phyloP scores from a whole-genome alignment of 176 grass and related monocot genomes.

The Stipa capillata region DNA sequence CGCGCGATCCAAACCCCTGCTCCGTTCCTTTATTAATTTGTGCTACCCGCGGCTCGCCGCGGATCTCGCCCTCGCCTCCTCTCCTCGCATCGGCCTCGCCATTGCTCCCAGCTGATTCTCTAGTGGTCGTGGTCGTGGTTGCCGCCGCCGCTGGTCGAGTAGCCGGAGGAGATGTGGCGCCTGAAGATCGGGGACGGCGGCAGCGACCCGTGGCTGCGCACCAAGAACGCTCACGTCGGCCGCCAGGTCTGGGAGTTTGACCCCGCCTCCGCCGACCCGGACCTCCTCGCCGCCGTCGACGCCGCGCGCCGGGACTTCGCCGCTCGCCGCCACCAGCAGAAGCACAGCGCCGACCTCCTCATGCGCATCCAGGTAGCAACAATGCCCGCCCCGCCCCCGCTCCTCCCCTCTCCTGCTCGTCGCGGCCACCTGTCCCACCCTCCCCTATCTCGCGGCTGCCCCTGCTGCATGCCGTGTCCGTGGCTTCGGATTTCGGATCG shows the following conservation, averaged over 20 bases:
- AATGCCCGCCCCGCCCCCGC: background rate
- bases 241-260: conserved; percentile 58
- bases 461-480: background rate
- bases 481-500: background rate
- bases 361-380: conserved; percentile 64
- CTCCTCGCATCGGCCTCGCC: no score
- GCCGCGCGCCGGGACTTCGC: conserved; percentile 28
- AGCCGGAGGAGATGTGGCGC: conserved; percentile 47
- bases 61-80: no score
- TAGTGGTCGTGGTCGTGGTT: no score
- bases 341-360: conserved; percentile 66
- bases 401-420: background rate
- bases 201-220: conserved; percentile 39
- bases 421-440: background rate
- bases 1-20: no score
- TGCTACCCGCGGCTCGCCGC: no score
- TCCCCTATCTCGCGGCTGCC: background rate
- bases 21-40: no score
- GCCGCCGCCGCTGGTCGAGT: no score
- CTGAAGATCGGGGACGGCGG: conserved; percentile 33
- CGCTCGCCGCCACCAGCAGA: background rate
- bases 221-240: conserved; percentile 37
- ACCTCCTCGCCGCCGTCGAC: conserved; percentile 34
- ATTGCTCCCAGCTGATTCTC: no score
- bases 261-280: conserved; percentile 19